Evolutionary conservation across 2,329 filamentous ascomycete genomes (phyloP).

Genomic region (Hypoxylon sp.): DNA sequence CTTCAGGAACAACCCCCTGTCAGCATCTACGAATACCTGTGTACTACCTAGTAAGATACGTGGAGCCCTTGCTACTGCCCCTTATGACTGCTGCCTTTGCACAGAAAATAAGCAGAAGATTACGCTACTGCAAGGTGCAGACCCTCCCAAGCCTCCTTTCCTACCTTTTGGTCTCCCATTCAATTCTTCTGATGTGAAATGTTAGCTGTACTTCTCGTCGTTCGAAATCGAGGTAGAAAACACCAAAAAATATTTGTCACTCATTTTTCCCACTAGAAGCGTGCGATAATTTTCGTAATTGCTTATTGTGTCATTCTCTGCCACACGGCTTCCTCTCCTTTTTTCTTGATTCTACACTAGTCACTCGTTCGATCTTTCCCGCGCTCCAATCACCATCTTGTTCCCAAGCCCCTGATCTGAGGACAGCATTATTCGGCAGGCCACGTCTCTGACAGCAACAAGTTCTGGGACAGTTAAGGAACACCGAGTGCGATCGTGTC

Average conservation of each 20-base stretch:
- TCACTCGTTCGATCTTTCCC: conserved; percentile 50
- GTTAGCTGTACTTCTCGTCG: conserved; percentile 34
- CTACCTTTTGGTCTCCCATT: conserved; percentile 22
- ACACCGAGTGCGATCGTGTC: conserved; percentile 44
- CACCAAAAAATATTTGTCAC: conserved; percentile 46
- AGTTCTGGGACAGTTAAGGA: conserved; percentile 46
- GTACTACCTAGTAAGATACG: conserved; percentile 3
- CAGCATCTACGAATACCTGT: conserved; percentile 2
- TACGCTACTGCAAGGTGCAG: conserved; percentile 45
- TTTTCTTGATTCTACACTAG: conserved; percentile 28
- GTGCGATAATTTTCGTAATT: conserved; percentile 23
- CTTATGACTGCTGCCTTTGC: conserved; percentile 34
- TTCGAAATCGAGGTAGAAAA: conserved; percentile 37
- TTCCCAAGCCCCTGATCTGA: conserved; percentile 52
- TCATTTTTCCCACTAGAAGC: conserved; percentile 40
- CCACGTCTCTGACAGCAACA: conserved; percentile 50
- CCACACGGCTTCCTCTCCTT: conserved; percentile 23
- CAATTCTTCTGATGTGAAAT: conserved; percentile 32
- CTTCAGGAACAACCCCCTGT: conserved; percentile 34
- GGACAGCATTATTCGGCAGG: conserved; percentile 49
- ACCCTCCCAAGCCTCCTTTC: conserved; percentile 38
- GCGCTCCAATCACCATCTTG: conserved; percentile 46
- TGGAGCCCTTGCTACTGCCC: conserved; percentile 29
- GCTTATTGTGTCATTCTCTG: conserved; percentile 30
- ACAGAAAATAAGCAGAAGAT: conserved; percentile 21